Evolutionary conservation across 495 filamentous ascomycete species (phyloP), one percentile per base, ranked within the genome.

Genomic region (Tuber calosporum): DNA sequence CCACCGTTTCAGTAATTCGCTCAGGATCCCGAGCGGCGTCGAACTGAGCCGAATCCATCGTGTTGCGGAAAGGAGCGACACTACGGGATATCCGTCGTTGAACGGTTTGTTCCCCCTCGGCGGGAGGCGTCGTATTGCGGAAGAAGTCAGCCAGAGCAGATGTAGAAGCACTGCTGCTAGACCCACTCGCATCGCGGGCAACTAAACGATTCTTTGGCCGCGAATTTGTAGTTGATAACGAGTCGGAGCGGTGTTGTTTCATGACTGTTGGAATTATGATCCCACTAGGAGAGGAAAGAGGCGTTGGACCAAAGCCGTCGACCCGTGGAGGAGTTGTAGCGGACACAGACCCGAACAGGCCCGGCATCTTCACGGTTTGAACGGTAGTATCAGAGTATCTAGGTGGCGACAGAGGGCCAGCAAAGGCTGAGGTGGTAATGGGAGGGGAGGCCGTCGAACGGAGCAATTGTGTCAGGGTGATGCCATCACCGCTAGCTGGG

Each of bases 81-180:
- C 87, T 86, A n/a, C 90, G 91, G 41, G 93, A 90, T 76, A 94
- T 93, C 41, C 92, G 88, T 68, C 87, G 91, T 70, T 85, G 72
- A 39, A 68, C 62, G 20, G 71, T 69, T n/a, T 77, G 68, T 41
- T 67, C 40, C 6, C 79, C 78, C 13, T 78, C 71, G 41, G 67
- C 66, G n/a, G 80, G 80, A 42, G 80, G 80, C 22, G 11, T 94
- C 90, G 1, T 94, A 92, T 82, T 91, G 68, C 93, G 89, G 70
- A 99, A 94, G 83, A 98, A 98, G 79, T 98, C 93, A 69, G 97
- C 96, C 53, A 99, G 83, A 74, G 97, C 95, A 3, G 90, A 90
- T 67, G 89, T 96, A 77, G 89, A 87, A 67, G 89, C 88, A 62
- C 85, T 86, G 39, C 84, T 84, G 37, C 87, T 84, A 41, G 77